Percentiles rank a stretch among this genome's conserved stretches.
These are phyloP conservation scores for Stropharia rugosoannulata DNA, from an alignment of 768 basidiomycete genomes.

Conservation along the genomic window DNA sequence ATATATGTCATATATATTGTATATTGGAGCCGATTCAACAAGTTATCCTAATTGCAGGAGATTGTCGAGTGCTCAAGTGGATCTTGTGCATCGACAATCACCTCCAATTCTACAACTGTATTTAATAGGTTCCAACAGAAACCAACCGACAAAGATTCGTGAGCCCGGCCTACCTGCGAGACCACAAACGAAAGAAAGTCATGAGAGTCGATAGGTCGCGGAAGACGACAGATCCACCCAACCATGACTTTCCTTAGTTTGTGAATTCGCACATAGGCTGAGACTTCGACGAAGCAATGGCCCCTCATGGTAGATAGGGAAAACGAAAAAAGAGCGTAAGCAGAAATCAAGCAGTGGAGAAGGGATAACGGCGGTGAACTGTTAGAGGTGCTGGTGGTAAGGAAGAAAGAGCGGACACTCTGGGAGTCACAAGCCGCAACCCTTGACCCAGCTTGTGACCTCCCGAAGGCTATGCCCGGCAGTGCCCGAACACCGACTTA, in stretches of 20 bases:
- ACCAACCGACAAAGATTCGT: not conserved
- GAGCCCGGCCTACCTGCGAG: not conserved
- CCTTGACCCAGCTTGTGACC: not conserved
- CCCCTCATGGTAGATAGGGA: not conserved
- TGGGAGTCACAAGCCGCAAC: not conserved
- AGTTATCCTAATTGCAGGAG: not conserved
- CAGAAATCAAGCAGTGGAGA: not conserved
- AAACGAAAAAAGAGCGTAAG: not conserved
- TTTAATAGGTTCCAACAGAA: slow-evolving; percentile 5
- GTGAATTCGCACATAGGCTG: too few species aligned
- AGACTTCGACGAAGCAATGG: too few species aligned
- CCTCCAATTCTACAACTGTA: slow-evolving; percentile 3
- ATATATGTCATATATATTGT: not conserved
- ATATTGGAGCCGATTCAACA: slow-evolving; percentile 7
- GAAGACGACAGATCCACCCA: too few species aligned
- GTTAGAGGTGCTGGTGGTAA: slow-evolving; percentile 2
- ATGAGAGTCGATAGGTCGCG: too few species aligned
- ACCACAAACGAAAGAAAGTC: too few species aligned
- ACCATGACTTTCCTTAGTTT: too few species aligned
- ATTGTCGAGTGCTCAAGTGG: not conserved
- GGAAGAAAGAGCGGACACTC: slow-evolving; percentile 1
- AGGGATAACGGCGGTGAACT: not conserved
- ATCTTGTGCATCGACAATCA: not conserved
- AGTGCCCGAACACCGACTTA: not conserved
- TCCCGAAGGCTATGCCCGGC: not conserved